phyloP scores from a whole-genome alignment of 2,329 filamentous ascomycete genomes.

The Pseudogymnoascus sp. region DNA sequence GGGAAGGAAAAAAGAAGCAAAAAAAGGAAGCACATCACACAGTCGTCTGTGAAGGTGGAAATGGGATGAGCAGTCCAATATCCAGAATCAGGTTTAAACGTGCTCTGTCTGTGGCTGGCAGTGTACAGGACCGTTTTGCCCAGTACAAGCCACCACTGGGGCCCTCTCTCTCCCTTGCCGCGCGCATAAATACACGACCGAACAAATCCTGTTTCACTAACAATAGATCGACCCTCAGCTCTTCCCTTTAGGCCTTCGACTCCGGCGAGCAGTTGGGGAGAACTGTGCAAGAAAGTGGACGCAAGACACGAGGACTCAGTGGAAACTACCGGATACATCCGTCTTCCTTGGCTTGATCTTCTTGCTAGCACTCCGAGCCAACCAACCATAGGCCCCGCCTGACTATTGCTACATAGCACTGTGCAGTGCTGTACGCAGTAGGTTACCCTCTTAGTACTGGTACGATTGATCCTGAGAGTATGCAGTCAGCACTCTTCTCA shows the following conservation, averaged over 20 bases:
- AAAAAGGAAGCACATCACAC: neutral
- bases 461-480: neutral
- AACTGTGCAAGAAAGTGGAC: neutral
- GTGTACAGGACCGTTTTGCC: neutral
- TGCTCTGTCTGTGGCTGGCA: neutral
- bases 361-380: neutral
- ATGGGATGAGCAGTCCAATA: neutral
- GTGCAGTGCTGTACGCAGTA: neutral
- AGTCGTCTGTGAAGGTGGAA: neutral
- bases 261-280: neutral
- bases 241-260: neutral
- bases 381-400: neutral
- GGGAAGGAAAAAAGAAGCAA: neutral
- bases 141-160: neutral
- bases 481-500: slow-evolving; percentile 5
- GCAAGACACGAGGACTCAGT: neutral
- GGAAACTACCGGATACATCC: neutral
- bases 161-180: neutral
- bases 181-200: slow-evolving; percentile 7
- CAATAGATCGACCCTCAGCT: neutral
- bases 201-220: slow-evolving; percentile 4
- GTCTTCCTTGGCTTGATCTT: neutral
- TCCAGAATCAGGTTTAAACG: neutral
- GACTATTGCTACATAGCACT: neutral
- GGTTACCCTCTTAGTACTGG: neutral